Conservation (phyloP, 1,284 basidiomycete genomes). For the Pseudozyma tsukubaensis region DNA sequence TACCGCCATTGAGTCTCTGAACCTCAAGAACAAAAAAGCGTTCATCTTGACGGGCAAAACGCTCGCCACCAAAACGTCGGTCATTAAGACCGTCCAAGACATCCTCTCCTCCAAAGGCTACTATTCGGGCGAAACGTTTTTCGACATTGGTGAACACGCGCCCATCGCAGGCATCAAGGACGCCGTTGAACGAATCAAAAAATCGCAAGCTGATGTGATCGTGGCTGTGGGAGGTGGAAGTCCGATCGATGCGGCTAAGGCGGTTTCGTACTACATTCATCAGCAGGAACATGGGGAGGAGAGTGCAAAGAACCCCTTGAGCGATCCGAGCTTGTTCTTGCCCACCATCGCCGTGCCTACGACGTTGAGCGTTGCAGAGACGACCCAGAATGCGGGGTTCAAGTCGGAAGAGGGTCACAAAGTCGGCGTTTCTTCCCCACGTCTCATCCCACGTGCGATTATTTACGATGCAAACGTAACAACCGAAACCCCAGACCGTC, state of each 20-base stretch:
- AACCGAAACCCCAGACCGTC: conserved; percentile 77
- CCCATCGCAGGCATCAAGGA: conserved; percentile 78
- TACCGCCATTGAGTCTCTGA: conserved; percentile 31
- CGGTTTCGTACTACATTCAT: conserved; percentile 45
- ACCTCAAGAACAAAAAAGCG: conserved; percentile 38
- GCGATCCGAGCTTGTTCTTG: conserved; percentile 62
- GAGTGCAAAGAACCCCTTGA: conserved; percentile 23
- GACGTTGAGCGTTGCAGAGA: conserved; percentile 81
- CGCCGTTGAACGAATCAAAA: conserved; percentile 72
- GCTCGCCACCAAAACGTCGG: conserved; percentile 51
- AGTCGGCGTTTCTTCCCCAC: conserved; percentile 72
- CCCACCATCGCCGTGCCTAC: conserved; percentile 79
- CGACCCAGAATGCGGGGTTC: conserved; percentile 76
- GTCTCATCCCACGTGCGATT: conserved; percentile 70
- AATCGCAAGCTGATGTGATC: conserved; percentile 74
- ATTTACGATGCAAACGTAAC: conserved; percentile 83
- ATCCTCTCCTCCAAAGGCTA: conserved; percentile 35
- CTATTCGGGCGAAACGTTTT: conserved; percentile 73
- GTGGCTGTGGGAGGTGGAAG: conserved; percentile 80
- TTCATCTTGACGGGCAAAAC: conserved; percentile 56
- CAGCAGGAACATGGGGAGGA: conserved; percentile 30
- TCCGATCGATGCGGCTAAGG: conserved; percentile 77
- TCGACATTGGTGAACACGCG: conserved; percentile 80
- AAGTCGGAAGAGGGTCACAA: conserved; percentile 80
- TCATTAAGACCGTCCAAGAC: conserved; percentile 39